Base-by-base conservation (phyloP, 139 green algal genomes). In the Chlorella sp. region DNA sequence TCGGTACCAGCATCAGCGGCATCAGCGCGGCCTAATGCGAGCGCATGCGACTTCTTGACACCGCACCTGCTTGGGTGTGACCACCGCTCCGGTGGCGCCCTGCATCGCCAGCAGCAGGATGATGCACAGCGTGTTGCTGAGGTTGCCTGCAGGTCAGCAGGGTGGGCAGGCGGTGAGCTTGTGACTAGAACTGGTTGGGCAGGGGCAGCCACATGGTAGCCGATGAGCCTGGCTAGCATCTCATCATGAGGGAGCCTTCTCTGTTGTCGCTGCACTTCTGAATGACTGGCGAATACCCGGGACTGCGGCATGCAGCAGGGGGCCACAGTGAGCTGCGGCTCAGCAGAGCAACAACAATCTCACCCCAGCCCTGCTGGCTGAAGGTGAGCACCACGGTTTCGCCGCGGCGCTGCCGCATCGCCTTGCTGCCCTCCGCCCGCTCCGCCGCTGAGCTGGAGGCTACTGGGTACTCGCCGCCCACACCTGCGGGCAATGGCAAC, bases 381-480 rank as follows among this genome's bases (percentile, higher is more conserved):
- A 88, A 86, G 18, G 65, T 81, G 16, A 86, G 67, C 32, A 88
- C 78, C 41, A 86, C 86, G 4, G 47, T 89, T 74, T 89, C 86
- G 30, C 86, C 86, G 25, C 86, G 56, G 21, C 78, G 60, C 44
- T 92, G 72, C 30, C 84, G 74, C 60, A 95, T 89, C 30, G 76
- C 70, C 3, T 62, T 38, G 78, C 82, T 89, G 26, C 81, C 85
- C 87, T 95, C 90, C 57, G 91, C 90, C 36, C 94, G 88, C 89
- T 97, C 94, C 2, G 51, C 51, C 13, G 51, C 51, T 21, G 51
- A 60, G 51, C 51, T 87, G n/a, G 91, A 91, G 26, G 94, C 94
- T 79, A 96, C 90, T 7, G 94, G 94, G 84, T 97, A 97, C 82
- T 97, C 90, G 56, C 90, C 90, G 26, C 90, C 90, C 4, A 93